These are phyloP conservation scores for Salix exigua DNA, from an alignment of 345 rosid species.

Conservation along the genomic window DNA sequence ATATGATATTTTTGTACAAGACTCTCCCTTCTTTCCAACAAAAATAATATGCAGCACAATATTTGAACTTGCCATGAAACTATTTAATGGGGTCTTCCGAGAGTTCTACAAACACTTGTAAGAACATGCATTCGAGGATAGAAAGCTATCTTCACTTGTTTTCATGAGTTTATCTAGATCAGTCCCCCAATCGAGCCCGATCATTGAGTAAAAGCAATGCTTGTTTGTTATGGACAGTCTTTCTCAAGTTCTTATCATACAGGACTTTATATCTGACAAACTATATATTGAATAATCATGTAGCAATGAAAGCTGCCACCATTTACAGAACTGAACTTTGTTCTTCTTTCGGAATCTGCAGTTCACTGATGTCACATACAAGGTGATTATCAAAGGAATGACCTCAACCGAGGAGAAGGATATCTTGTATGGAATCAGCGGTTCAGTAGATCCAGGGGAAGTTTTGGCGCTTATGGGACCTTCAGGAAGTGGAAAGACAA, in stretches of 20 bases:
- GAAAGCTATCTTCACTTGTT: slow-evolving; percentile 1
- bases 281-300: background rate
- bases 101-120: background rate
- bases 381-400: slow-evolving; percentile 66
- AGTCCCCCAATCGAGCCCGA: slow-evolving; percentile 3
- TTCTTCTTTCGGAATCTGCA: slow-evolving; percentile 27
- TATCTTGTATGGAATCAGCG: slow-evolving; percentile 71
- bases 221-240: slow-evolving; percentile 26
- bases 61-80: background rate
- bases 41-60: background rate
- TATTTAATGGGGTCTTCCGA: background rate
- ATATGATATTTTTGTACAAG: slow-evolving; percentile 57
- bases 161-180: slow-evolving; percentile 1
- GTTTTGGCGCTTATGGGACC: slow-evolving; percentile 99
- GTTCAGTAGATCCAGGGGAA: slow-evolving; percentile 82
- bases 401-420: slow-evolving; percentile 56
- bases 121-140: background rate
- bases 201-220: slow-evolving; percentile 18
- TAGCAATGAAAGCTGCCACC: no score
- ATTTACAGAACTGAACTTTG: background rate
- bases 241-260: background rate
- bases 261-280: background rate
- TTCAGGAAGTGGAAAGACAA: slow-evolving; percentile 96
- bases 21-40: slow-evolving; percentile 43
- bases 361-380: slow-evolving; percentile 76